Evolutionary conservation across 2,329 filamentous ascomycete genomes (phyloP).

Genomic region (Knufia petricola): DNA sequence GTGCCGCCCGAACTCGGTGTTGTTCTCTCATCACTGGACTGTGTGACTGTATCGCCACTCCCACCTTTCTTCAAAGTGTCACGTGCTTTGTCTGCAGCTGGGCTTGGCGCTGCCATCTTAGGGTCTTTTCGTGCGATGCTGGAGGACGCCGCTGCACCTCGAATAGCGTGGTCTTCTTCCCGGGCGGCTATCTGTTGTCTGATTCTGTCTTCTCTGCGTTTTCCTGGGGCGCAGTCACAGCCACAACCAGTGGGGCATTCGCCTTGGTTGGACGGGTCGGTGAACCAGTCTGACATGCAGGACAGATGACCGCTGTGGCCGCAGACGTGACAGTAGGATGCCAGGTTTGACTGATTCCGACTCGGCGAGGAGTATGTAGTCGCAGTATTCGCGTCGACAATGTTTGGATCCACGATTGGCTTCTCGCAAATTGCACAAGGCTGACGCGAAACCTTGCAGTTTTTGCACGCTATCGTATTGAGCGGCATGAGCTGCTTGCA

Average conservation of each 20-base stretch:
- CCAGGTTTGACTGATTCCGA: conserved; percentile 28
- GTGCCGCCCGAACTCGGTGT: neutral
- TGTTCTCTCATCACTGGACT: conserved; percentile 5
- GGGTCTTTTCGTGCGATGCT: conserved; percentile 36
- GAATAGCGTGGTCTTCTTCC: conserved; percentile 17
- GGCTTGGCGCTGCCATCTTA: conserved; percentile 36
- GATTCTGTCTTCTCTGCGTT: conserved; percentile 34
- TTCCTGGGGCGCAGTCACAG: conserved; percentile 49
- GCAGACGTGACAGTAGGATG: conserved; percentile 51
- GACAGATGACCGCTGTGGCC: conserved; percentile 51
- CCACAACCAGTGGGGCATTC: conserved; percentile 50
- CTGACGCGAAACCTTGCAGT: conserved; percentile 14
- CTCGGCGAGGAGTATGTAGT: neutral
- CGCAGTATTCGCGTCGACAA: neutral
- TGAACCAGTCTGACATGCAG: conserved; percentile 50
- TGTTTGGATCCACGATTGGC: neutral
- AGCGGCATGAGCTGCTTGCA: conserved; percentile 15
- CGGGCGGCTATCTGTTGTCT: conserved; percentile 27
- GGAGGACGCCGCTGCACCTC: conserved; percentile 25
- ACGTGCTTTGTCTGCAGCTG: conserved; percentile 37
- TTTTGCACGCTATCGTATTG: conserved; percentile 15
- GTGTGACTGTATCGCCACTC: neutral
- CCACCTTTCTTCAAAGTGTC: conserved; percentile 31
- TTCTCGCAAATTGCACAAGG: conserved; percentile 45
- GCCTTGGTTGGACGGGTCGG: conserved; percentile 40